Conservation (phyloP, 2,329 filamentous ascomycete species). For the Diaporthe batatas region DNA sequence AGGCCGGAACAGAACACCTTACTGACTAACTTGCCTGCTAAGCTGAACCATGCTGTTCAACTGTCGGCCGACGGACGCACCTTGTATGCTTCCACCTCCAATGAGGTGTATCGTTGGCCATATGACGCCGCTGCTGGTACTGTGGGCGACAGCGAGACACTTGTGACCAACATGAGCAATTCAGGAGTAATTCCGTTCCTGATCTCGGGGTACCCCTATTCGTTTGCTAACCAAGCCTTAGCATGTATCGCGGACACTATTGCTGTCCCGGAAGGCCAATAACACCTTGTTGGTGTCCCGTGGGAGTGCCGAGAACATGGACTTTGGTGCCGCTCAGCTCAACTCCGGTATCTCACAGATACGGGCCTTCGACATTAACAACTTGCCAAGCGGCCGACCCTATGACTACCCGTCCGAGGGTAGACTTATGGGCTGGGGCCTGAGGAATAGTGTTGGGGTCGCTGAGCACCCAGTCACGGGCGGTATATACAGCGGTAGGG, state of each 20-base stretch:
- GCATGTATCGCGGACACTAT: conserved; percentile 76
- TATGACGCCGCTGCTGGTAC: conserved; percentile 70
- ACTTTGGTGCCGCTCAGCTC: conserved; percentile 64
- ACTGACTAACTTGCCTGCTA: background rate
- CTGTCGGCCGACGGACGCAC: conserved; percentile 65
- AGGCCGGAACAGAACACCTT: background rate
- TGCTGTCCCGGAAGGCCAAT: conserved; percentile 68
- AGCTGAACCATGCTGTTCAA: conserved; percentile 70
- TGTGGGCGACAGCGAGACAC: conserved; percentile 59
- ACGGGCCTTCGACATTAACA: conserved; percentile 66
- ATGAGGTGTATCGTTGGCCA: conserved; percentile 73
- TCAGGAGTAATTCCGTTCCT: conserved; percentile 54
- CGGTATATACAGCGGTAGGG: conserved; percentile 57
- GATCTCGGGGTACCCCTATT: background rate
- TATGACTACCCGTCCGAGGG: conserved; percentile 64
- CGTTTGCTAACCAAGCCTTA: conserved; percentile 10
- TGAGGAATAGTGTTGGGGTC: conserved; percentile 78
- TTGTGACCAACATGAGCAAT: conserved; percentile 74
- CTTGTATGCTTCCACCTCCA: conserved; percentile 69
- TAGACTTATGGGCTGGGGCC: conserved; percentile 70
- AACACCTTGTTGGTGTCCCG: conserved; percentile 74
- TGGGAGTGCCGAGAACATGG: conserved; percentile 74
- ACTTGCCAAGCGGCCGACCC: conserved; percentile 48
- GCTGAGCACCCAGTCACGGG: conserved; percentile 67
- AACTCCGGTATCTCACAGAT: conserved; percentile 75